Conservation (phyloP, 306 rosid genomes). For the Macrotyloma uniflorum region DNA sequence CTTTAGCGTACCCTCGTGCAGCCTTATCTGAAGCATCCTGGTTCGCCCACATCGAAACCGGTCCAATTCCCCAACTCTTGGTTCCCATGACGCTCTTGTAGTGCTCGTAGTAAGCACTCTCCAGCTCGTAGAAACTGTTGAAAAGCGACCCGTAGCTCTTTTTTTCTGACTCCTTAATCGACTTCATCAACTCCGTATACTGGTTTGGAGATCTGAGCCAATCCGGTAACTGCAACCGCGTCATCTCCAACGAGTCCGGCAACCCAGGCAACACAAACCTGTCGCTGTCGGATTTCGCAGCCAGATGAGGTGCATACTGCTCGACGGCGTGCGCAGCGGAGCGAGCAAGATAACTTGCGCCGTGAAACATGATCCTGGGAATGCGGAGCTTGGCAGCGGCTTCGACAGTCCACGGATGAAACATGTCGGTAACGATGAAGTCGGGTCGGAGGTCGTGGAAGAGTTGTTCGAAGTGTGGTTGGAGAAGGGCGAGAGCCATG, state of each 20-base stretch:
- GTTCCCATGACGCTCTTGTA: slow-evolving; percentile 40
- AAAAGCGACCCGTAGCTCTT: slow-evolving; percentile 45
- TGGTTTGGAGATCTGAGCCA: slow-evolving; percentile 39
- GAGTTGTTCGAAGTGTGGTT: slow-evolving; percentile 18
- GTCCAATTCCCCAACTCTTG: slow-evolving; percentile 48
- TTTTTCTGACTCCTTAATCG: slow-evolving; percentile 34
- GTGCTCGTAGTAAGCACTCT: slow-evolving; percentile 38
- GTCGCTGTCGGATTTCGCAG: slow-evolving; percentile 24
- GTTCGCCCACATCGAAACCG: slow-evolving; percentile 46
- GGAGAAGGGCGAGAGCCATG: slow-evolving; percentile 36
- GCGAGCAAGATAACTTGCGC: slow-evolving; percentile 35
- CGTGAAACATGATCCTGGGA: slow-evolving; percentile 44
- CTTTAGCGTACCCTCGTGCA: slow-evolving; percentile 29
- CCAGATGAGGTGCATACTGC: slow-evolving; percentile 24
- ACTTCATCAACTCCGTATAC: slow-evolving; percentile 30
- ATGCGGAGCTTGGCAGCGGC: slow-evolving; percentile 29
- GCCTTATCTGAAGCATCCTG: slow-evolving; percentile 40
- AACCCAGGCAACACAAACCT: slow-evolving; percentile 36
- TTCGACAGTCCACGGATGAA: slow-evolving; percentile 46
- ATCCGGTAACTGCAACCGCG: slow-evolving; percentile 45
- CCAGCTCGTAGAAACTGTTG: slow-evolving; percentile 47
- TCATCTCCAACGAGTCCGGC: slow-evolving; percentile 43
- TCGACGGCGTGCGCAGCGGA: slow-evolving; percentile 30
- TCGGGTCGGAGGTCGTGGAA: slow-evolving; percentile 35
- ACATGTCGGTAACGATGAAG: slow-evolving; percentile 51